phyloP scores from a whole-genome alignment of 768 basidiomycete species.

The Leccinum broughii region DNA sequence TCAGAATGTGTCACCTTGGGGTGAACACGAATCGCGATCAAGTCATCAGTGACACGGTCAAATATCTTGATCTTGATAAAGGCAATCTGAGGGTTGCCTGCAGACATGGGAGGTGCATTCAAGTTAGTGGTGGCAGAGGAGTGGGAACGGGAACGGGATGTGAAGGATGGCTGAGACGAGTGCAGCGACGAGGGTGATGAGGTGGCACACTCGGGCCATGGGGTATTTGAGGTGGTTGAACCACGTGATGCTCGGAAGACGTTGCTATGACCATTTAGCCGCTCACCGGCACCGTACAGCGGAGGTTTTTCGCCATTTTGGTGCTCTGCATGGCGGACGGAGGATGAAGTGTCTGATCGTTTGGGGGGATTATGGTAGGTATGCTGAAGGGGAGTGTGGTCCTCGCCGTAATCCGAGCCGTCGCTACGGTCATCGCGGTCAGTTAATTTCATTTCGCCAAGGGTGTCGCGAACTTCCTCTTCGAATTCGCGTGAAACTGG shows the following conservation, averaged over 20 bases:
- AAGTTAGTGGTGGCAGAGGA: slow-evolving; percentile 50
- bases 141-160: slow-evolving; percentile 57
- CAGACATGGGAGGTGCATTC: slow-evolving; percentile 73
- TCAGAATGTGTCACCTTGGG: slow-evolving; percentile 85
- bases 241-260: slow-evolving; percentile 31
- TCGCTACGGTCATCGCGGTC: slow-evolving; percentile 54
- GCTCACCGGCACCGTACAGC: slow-evolving; percentile 26
- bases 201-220: slow-evolving; percentile 31
- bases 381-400: slow-evolving; percentile 33
- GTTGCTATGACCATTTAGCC: slow-evolving; percentile 24
- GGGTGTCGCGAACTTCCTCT: slow-evolving; percentile 48
- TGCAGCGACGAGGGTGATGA: slow-evolving; percentile 50
- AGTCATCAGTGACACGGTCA: slow-evolving; percentile 87
- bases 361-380: slow-evolving; percentile 44
- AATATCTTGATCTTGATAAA: slow-evolving; percentile 99
- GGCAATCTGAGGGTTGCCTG: slow-evolving; percentile 75
- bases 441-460: slow-evolving; percentile 50
- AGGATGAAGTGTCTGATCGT: slow-evolving; percentile 50
- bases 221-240: slow-evolving; percentile 29
- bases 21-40: slow-evolving; percentile 96
- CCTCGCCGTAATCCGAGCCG: slow-evolving; percentile 68
- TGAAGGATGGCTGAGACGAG: slow-evolving; percentile 53
- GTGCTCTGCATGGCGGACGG: slow-evolving; percentile 36
- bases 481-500: slow-evolving; percentile 37
- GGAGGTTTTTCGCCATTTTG: slow-evolving; percentile 32